Evolutionary conservation across 2,329 filamentous ascomycete species (phyloP), one percentile per base, ranked within the genome.

Genomic region (Claviceps arundinis): DNA sequence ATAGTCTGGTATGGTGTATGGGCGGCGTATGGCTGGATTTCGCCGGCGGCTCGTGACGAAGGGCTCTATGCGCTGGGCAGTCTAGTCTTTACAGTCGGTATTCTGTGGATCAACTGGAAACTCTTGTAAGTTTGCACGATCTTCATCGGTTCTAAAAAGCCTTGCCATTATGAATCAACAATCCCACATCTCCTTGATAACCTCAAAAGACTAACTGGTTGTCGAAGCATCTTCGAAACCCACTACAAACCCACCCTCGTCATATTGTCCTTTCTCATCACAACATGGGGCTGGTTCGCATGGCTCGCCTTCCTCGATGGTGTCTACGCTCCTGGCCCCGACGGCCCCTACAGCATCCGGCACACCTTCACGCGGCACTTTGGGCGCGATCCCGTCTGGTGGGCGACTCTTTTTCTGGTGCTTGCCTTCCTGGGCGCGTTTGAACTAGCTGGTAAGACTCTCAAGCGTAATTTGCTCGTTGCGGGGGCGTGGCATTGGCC

Each of bases 71-170:
- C 88, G 0, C 70, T 93, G 45, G 88, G 89, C 2, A 76, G 82
- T 6, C 69, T 94, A 30, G 80, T 79, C 0, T 95, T 86, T 65
- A 81, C 82, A 2, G 74, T 84, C 3, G 81, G 79, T 47, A 77
- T 94, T 11, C 69, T 85, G 30, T 74, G 88, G 66, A 88, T 89
- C 65, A 85, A 84, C 59, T 73, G 78, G 65, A 93, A 93, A 68
- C 74, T 91, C 50, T 82, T 91, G 75, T 82, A 69, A 70, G 78
- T 75, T 5, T 43, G 7, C 26, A 3, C 3, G 3, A 34, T 34
- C 4, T 4, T 11, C 9, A 34, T 34, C 8, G 30, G 1, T 34
- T 34, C 9, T 11, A 11, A 11, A 34, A 34, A 34, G 30, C 30
- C 3, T 34, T 34, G 26, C 4, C 8, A 4, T 30, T 1, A 30